These are phyloP conservation scores for Magnolia officinalis DNA, from an alignment of 164 flowering plant species.

Conservation along the genomic window DNA sequence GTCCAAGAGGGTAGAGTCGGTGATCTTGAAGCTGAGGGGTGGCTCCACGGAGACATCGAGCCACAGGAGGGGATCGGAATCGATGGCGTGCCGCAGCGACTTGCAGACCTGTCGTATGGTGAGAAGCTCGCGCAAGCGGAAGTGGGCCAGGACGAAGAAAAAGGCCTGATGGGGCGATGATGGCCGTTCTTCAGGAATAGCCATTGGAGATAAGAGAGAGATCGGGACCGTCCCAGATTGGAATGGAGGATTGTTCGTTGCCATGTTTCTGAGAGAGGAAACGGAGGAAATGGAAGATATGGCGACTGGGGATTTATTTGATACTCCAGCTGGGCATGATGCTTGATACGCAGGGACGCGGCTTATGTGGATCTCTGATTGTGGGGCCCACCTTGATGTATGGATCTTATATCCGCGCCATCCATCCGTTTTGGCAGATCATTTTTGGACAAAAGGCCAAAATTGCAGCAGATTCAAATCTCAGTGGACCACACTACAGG, in stretches of 20 bases:
- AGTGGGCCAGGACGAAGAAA: conserved; percentile 50
- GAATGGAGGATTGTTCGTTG: background rate
- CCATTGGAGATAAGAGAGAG: background rate
- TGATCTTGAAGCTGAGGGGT: conserved; percentile 43
- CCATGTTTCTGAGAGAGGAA: background rate
- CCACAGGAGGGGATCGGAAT: conserved; percentile 56
- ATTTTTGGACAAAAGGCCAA: too few species aligned
- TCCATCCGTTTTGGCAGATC: too few species aligned
- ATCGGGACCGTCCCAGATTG: background rate
- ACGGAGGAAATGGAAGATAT: background rate
- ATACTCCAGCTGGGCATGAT: too few species aligned
- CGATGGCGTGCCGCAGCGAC: conserved; percentile 49
- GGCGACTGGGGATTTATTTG: too few species aligned
- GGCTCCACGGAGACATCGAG: conserved; percentile 42
- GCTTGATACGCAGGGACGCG: too few species aligned
- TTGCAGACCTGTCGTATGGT: conserved; percentile 45
- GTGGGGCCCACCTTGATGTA: too few species aligned
- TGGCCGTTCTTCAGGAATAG: conserved; percentile 11
- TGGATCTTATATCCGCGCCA: too few species aligned
- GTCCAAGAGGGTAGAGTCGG: conserved; percentile 38
- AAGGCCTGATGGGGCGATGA: conserved; percentile 62
- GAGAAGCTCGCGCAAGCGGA: conserved; percentile 59
- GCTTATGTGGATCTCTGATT: too few species aligned
- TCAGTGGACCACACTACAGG: too few species aligned
- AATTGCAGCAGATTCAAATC: too few species aligned